Evolutionary conservation across 2,329 filamentous ascomycete species (phyloP).

Genomic region (Ophiocordyceps polyrhachis-furcata): DNA sequence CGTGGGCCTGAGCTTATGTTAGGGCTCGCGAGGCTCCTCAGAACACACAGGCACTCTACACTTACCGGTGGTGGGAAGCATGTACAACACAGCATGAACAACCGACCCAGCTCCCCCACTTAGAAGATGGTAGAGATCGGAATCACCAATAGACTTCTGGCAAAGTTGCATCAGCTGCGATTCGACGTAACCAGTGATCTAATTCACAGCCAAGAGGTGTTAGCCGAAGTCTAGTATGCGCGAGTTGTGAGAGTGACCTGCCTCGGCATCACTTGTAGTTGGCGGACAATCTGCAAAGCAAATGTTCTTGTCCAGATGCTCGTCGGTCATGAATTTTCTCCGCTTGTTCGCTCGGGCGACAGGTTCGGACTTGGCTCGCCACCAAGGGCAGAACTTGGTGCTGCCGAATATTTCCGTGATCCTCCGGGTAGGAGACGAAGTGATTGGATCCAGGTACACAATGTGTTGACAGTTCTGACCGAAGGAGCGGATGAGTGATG

Average conservation of each 20-base stretch:
- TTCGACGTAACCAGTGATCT: conserved; percentile 55
- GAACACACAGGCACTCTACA: background rate
- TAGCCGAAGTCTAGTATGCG: background rate
- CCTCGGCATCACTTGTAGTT: conserved; percentile 32
- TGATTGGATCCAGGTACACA: conserved; percentile 67
- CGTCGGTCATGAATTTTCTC: conserved; percentile 48
- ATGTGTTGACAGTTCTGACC: conserved; percentile 79
- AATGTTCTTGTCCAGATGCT: conserved; percentile 73
- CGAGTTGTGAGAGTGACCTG: conserved; percentile 15
- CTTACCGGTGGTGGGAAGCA: conserved; percentile 52
- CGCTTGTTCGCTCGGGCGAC: conserved; percentile 27
- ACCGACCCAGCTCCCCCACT: conserved; percentile 68
- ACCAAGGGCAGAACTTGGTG: conserved; percentile 68
- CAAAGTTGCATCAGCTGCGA: conserved; percentile 13
- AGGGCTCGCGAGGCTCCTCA: background rate
- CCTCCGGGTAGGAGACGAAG: conserved; percentile 9
- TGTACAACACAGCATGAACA: conserved; percentile 71
- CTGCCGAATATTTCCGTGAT: conserved; percentile 59
- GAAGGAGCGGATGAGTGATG: conserved; percentile 73
- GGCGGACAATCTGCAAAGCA: conserved; percentile 82
- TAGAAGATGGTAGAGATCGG: conserved; percentile 58
- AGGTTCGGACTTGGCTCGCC: conserved; percentile 71
- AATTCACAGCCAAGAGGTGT: conserved; percentile 23
- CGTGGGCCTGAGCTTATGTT: conserved; percentile 11
- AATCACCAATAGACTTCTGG: conserved; percentile 42